Percentiles rank a stretch among this genome's conserved stretches.
phyloP scores from a whole-genome alignment of 306 rosid species.

The Ormosia emarginata region DNA sequence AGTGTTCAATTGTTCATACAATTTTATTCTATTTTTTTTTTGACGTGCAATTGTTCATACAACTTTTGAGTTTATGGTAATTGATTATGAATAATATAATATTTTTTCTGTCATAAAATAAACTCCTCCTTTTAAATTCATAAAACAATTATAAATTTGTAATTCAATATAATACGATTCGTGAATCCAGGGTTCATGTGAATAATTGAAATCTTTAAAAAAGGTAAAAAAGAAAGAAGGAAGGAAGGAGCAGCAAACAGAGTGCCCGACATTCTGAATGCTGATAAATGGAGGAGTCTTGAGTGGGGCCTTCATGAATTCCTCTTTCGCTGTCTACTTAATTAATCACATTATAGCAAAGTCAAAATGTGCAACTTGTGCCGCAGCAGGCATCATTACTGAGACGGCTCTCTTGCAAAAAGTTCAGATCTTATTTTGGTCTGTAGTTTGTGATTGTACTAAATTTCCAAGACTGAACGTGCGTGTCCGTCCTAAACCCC shows the following conservation, averaged over 20 bases:
- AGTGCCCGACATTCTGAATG: conserved; percentile 31
- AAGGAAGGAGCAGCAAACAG: neutral
- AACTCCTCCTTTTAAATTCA: no score
- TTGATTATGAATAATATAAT: neutral
- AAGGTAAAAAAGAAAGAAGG: neutral
- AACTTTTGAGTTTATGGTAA: neutral
- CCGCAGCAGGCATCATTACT: neutral
- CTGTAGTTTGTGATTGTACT: neutral
- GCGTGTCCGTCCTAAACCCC: conserved; percentile 1
- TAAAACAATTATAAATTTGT: neutral
- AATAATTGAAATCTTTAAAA: neutral
- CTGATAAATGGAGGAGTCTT: neutral
- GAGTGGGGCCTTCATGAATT: conserved; percentile 22
- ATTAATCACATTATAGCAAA: conserved; percentile 1
- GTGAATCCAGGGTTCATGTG: neutral
- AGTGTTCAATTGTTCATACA: neutral
- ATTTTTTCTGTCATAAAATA: neutral
- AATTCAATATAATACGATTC: neutral
- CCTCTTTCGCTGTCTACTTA: conserved; percentile 5
- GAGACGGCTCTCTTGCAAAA: neutral
- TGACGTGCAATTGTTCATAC: neutral
- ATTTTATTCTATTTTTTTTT: no score
- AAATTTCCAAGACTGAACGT: neutral
- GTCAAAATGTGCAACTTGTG: conserved; percentile 21
- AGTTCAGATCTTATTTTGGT: conserved; percentile 5